Base-by-base conservation (phyloP, 2,329 filamentous ascomycete species). In the Aureobasidium subglaciale region DNA sequence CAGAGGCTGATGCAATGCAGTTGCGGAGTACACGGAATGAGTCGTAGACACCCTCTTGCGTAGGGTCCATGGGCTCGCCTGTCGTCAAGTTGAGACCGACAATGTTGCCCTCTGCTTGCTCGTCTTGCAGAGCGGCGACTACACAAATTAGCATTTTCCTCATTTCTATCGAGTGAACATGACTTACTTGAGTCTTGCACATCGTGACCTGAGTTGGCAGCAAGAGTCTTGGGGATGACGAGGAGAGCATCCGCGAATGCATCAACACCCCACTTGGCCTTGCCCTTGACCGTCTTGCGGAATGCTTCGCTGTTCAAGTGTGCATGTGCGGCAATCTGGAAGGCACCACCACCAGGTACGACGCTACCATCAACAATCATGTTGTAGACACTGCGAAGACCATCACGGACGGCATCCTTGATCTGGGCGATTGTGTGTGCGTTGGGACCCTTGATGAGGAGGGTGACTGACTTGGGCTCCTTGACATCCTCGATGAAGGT, bases 401-500 rank as follows among this genome's bases (percentile, higher is more conserved):
- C 93, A 69, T 99, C 93, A 54, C 93, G 84, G 41, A 97, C 93
- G 2, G 93, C 93, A 69, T 99, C 93, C 62, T 90, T 95, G 67
- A 99, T 90, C 73, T 99, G 93, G 13, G 88, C 85, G 66, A 99
- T 99, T 59, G 92, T 97, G 77, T 99, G 93, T 67, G 85, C 80
- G 74, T 99, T 99, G 61, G 93, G 93, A 22, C 93, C 93, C 79
- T 97, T 99, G 79, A 99, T 97, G 66, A 99, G 80, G 29, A 99
- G 79, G 15, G 93, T 99, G 43, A 99, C 93, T 1, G 92, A 96
- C 78, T 99, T 99, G 60, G 93, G 89, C 59, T 97, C 90, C 80
- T 96, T 97, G 67, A 99, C 93, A 65, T 99, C 93, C 74, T 99
- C 93, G 59, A 99, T 81, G 70, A 99, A 99, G 5, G 93, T 99